Evolutionary conservation across 768 basidiomycete genomes (phyloP).

Genomic region (Termitomyces sp.): DNA sequence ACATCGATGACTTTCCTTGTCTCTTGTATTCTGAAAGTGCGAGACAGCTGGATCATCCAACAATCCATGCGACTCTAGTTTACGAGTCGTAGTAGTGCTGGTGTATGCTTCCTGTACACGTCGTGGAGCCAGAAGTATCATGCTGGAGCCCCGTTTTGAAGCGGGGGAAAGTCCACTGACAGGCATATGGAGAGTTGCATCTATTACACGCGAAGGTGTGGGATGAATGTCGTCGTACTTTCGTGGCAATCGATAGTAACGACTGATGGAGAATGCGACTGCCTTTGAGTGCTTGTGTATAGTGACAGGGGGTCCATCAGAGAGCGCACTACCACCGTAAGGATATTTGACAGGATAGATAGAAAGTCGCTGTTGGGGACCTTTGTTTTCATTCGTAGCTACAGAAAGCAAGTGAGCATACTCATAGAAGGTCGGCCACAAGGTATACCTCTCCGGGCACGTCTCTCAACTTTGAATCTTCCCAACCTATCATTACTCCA

Average conservation of each 20-base stretch:
- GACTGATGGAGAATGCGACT: conserved; percentile 73
- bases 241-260: conserved; percentile 39
- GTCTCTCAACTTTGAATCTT: conserved; percentile 54
- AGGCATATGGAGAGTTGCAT: conserved; percentile 8
- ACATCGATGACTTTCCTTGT: conserved; percentile 24
- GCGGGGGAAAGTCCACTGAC: conserved; percentile 1
- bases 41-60: conserved; percentile 41
- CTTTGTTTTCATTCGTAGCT: conserved; percentile 50
- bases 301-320: conserved; percentile 56
- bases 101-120: conserved; percentile 78
- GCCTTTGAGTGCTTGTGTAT: conserved; percentile 83
- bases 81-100: conserved; percentile 66
- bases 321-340: conserved; percentile 25
- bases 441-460: conserved; percentile 33
- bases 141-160: conserved; percentile 29
- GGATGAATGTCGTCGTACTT: conserved; percentile 14
- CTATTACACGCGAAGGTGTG: conserved; percentile 5
- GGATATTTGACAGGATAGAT: conserved; percentile 51
- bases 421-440: not conserved
- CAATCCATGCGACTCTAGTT: conserved; percentile 62
- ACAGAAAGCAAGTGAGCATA: not conserved
- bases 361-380: conserved; percentile 63
- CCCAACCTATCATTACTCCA: conserved; percentile 66
- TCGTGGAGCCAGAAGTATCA: conserved; percentile 67
- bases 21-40: conserved; percentile 18